A percentile compares a stretch with the other conserved stretches of the same genome.
Evolutionary conservation across 2,329 filamentous ascomycete genomes (phyloP).

Genomic region (Lasiodiplodia sp.): DNA sequence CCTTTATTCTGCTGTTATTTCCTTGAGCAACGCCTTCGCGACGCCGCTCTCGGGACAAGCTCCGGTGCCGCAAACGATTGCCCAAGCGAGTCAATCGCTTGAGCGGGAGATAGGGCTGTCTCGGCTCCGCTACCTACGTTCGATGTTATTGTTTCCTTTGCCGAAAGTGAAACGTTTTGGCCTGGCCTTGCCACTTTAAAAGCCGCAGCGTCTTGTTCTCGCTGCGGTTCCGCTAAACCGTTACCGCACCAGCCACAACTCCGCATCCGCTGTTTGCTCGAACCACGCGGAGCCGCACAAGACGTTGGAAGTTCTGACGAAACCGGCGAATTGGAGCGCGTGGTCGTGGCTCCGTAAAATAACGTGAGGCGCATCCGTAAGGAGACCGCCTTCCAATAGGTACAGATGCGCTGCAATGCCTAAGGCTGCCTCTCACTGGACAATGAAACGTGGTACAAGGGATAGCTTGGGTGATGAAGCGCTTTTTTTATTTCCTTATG

Average conservation of each 20-base stretch:
- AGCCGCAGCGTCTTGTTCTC: neutral
- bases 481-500: neutral
- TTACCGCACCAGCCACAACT: neutral
- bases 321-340: neutral
- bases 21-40: neutral
- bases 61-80: neutral
- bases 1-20: neutral
- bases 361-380: neutral
- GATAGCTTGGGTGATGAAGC: neutral
- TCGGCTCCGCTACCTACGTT: neutral
- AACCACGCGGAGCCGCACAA: neutral
- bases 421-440: neutral
- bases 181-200: neutral
- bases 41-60: neutral
- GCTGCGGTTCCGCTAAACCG: neutral
- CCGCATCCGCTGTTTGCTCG: neutral
- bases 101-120: neutral
- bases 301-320: neutral
- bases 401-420: neutral
- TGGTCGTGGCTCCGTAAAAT: neutral
- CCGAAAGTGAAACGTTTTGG: constrained; percentile 1
- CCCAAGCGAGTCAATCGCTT: neutral
- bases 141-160: neutral
- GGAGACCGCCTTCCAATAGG: neutral
- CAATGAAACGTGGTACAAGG: neutral